Evolutionary conservation across 805 yeast genomes (phyloP), one percentile per base, ranked within the genome.

Genomic region (Spathaspora gorwiae): DNA sequence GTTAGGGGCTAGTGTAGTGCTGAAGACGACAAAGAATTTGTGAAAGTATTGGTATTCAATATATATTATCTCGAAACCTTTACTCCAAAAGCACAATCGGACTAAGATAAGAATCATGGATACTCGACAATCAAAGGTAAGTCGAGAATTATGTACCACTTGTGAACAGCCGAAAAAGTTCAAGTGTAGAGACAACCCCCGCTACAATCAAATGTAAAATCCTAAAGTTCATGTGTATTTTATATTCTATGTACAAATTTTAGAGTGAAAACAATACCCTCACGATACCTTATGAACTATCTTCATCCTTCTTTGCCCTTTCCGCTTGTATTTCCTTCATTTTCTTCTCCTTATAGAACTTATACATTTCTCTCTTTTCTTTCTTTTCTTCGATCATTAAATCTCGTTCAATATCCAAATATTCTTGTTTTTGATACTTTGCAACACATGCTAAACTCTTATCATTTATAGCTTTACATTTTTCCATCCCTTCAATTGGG

Each of bases 401-500:
- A 54, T 84, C 89, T 52, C 89, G 72, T 58, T 87, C 87, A 38
- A 68, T 72, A 60, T 88, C 95, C 46, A 85, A 74, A 53, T 75
- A 83, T 53, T 81, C 79, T 50, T 79, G 77, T 39, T 72, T 72
- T 63, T 85, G 89, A 51, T 78, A 79, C 19, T 70, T 64, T 15
- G 73, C 62, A 40, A 88, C 80, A 64, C 96, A 88, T 7, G 67
- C 76, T 53, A 77, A 70, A 78, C 85, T 80, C 12, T 70, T 75
- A 43, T 75, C 71, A 51, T 81, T 78, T 47, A 76, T 73, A n/a
- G 62, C 71, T 40, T 78, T 74, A 55, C 96, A 88, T 37, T 76
- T 72, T 54, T 79, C 81, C 70, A 86, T 78, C 5, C 80, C 87
- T 38, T 79, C 83, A 37, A 85, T 50, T 5, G 94, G 75, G 44